phyloP scores from a whole-genome alignment of 257 asterid genomes.

The Verbascum thapsus region DNA sequence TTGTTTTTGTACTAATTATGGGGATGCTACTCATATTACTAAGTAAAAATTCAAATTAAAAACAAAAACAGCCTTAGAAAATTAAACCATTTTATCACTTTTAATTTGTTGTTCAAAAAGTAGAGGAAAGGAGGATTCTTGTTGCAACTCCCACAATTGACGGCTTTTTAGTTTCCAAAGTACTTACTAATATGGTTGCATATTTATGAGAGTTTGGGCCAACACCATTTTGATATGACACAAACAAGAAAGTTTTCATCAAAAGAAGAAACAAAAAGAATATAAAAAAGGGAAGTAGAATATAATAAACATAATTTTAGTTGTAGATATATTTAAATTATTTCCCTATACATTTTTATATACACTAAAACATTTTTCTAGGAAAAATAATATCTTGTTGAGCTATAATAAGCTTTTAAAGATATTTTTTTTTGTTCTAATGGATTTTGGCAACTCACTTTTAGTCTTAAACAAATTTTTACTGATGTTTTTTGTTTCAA shows the following conservation, averaged over 20 bases:
- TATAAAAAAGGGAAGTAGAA: no score
- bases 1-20: constrained; percentile 30
- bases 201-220: constrained; percentile 20
- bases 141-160: constrained; percentile 41
- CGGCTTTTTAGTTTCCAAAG: constrained; percentile 33
- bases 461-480: no score
- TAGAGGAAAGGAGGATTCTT: constrained; percentile 43
- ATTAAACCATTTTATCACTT: constrained; percentile 38
- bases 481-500: no score
- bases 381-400: no score
- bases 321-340: no score
- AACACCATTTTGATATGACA: constrained; percentile 27
- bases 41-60: constrained; percentile 23
- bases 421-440: no score
- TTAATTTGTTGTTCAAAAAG: constrained; percentile 40
- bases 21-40: not conserved
- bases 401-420: no score
- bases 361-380: no score
- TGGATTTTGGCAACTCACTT: no score
- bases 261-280: no score
- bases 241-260: constrained; percentile 5
- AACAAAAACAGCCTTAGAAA: constrained; percentile 34
- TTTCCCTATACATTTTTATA: no score
- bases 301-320: no score
- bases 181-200: constrained; percentile 16